Percentiles rank a stretch among this genome's conserved stretches.
These are phyloP conservation scores for Quercus parvula DNA, from an alignment of 306 rosid genomes.

Conservation along the genomic window DNA sequence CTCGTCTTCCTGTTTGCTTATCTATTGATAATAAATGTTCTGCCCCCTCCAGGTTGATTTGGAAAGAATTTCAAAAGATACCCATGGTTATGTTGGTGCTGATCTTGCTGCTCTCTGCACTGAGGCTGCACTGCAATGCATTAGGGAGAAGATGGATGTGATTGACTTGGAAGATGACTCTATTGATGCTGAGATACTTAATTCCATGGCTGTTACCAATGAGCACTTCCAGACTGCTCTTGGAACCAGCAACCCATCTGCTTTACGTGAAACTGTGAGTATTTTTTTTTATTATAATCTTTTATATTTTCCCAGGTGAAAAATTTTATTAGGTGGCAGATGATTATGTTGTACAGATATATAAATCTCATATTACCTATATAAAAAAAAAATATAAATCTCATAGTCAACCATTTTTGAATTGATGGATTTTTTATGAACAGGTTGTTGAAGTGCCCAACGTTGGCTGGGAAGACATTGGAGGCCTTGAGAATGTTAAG, in stretches of 20 bases:
- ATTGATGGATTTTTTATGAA: conserved; percentile 1
- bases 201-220: conserved; percentile 63
- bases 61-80: conserved; percentile 55
- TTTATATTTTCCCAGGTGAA: not conserved
- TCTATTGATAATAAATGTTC: not conserved
- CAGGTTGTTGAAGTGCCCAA: conserved; percentile 67
- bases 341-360: not conserved
- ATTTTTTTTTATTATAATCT: not conserved
- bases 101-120: conserved; percentile 77
- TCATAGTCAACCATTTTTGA: not conserved
- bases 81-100: conserved; percentile 73
- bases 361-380: not conserved
- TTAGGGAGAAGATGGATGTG: conserved; percentile 72
- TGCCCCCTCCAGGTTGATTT: conserved; percentile 48
- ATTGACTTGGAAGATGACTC: conserved; percentile 68
- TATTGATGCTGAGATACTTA: conserved; percentile 67
- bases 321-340: not conserved
- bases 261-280: conserved; percentile 67
- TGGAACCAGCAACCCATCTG: conserved; percentile 73
- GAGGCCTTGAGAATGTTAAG: conserved; percentile 64
- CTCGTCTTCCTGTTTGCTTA: not conserved
- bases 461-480: conserved; percentile 56
- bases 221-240: conserved; percentile 74
- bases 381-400: not conserved
- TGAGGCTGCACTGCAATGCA: conserved; percentile 73